Evolutionary conservation across 257 asterid species (phyloP), one percentile per base, ranked within the genome.

Genomic region (Verbascum thapsus): DNA sequence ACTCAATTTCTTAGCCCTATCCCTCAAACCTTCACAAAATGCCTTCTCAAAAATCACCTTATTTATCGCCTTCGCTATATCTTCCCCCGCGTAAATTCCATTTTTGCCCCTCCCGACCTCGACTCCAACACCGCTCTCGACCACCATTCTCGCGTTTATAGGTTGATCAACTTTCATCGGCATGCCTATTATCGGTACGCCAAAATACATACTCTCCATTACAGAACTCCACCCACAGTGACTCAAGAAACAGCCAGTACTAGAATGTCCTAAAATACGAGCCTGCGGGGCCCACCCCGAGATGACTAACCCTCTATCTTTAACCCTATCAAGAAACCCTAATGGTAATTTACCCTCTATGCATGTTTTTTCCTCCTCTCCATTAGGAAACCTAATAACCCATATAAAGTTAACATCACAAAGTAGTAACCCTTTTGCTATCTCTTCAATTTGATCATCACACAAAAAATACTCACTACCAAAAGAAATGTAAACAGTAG

Each of bases 151-250:
- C 40, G 79, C 75, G 51, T 75, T 56, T 15, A 76, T 6, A 15
- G 67, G 74, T 42, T 72, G 78, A 43, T 72, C 78, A 9, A 61
- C 58, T 4, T 68, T 72, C 67, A 79, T 55, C 4, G 84, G 79
- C 81, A 79, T 74, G 37, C 69, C 75, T 49, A 78, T 51, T 0
- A 78, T 41, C 20, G 84, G 81, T 47, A 78, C 77, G 0, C 71
- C 84, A 41, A 22, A 37, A 23, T 64, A 67, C 38, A 68, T 22
- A 23, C 74, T 63, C 39, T 73, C 78, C 7, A 55, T 16, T 8
- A 68, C 13, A 40, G 78, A 73, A 57, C 76, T 72, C 79, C 84
- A 75, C 8, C 81, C 81, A 40, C 78, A 78, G 9, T 78, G 81
- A 7, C 78, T 71, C 49, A 68, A 51, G 19, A 74, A 78, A 16